Evolutionary conservation across 805 yeast species (phyloP).

Genomic region (Naumovozyma baii): DNA sequence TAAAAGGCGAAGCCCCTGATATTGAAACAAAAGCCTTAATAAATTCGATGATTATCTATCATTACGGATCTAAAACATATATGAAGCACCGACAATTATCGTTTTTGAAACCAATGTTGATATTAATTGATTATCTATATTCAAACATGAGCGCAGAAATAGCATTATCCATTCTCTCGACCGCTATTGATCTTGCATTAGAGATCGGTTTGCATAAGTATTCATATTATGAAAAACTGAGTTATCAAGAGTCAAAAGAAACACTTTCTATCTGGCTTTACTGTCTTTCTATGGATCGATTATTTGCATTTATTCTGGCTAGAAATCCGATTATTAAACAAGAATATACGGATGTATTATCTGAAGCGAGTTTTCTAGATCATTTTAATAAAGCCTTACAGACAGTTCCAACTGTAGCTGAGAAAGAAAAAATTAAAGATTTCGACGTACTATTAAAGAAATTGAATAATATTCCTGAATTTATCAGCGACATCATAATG

Average conservation of each 20-base stretch:
- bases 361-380: conserved; percentile 1
- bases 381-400: conserved; percentile 1
- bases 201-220: conserved; percentile 46
- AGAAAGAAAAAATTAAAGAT: neutral
- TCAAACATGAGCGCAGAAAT: conserved; percentile 32
- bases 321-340: conserved; percentile 9
- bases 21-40: conserved; percentile 22
- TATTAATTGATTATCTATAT: conserved; percentile 33
- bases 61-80: conserved; percentile 28
- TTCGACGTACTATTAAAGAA: conserved; percentile 1
- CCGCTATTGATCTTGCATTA: conserved; percentile 41
- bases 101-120: conserved; percentile 42
- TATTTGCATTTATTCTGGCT: conserved; percentile 6
- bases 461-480: conserved; percentile 2
- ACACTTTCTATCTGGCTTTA: conserved; percentile 39
- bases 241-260: conserved; percentile 27
- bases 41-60: conserved; percentile 41
- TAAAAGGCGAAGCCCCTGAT: conserved; percentile 6
- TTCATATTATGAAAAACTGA: conserved; percentile 34
- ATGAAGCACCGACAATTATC: conserved; percentile 40
- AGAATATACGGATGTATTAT: conserved; percentile 2
- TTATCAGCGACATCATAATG: conserved; percentile 4
- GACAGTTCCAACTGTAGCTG: neutral
- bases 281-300: conserved; percentile 18
- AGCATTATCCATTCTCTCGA: conserved; percentile 32